Conservation (phyloP, 164 flowering plant species). For the Paratinospora sagittata region DNA sequence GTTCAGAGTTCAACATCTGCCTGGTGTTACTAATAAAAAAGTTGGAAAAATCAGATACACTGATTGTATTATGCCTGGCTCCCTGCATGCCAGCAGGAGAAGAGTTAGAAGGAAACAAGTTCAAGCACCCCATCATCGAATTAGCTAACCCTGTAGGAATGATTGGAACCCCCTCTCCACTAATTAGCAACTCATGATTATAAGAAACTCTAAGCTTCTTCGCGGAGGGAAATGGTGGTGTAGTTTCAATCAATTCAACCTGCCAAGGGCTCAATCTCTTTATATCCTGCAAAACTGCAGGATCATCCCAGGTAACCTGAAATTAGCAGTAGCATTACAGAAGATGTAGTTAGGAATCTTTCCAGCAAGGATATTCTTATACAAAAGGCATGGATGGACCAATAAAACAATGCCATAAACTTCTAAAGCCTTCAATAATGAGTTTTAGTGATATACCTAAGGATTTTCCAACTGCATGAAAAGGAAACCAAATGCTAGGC, state of each 20-base stretch:
- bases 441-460: no score
- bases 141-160: constrained; percentile 30
- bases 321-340: neutral
- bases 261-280: constrained; percentile 79
- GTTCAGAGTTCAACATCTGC: constrained; percentile 16
- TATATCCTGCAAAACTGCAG: constrained; percentile 45
- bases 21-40: constrained; percentile 14
- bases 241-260: constrained; percentile 37
- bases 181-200: constrained; percentile 26
- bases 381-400: neutral
- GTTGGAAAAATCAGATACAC: constrained; percentile 24
- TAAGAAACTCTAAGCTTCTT: constrained; percentile 34
- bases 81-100: constrained; percentile 95
- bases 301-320: constrained; percentile 64
- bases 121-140: constrained; percentile 32
- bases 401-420: no score
- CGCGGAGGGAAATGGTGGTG: constrained; percentile 28
- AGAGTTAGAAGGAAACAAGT: constrained; percentile 22
- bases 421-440: no score
- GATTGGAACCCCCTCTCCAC: constrained; percentile 30
- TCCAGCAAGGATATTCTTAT: neutral
- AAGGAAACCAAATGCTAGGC: no score
- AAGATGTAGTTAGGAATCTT: neutral
- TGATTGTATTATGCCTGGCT: constrained; percentile 71
- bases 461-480: no score